Conservation (phyloP, 306 rosid genomes). For the Quercus agrifolia region DNA sequence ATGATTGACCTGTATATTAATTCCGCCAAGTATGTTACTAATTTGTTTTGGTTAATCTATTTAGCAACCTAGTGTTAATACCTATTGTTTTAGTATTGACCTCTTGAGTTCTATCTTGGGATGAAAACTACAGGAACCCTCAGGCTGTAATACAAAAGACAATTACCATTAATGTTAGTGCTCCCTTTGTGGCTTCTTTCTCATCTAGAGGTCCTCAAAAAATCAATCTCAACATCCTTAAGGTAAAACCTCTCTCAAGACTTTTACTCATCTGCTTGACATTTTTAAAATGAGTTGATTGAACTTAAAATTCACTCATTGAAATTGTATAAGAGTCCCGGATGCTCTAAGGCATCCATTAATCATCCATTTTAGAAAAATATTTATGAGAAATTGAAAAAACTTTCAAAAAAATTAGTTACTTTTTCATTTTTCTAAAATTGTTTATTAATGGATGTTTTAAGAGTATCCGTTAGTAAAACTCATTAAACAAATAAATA, state of each 20-base stretch:
- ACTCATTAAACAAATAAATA: too few relatives aligned
- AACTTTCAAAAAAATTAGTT: too few relatives aligned
- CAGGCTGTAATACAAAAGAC: constrained; percentile 56
- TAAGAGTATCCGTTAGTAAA: too few relatives aligned
- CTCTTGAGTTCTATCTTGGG: not conserved
- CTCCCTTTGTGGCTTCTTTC: constrained; percentile 71
- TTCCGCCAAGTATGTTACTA: constrained; percentile 54
- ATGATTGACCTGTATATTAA: constrained; percentile 56
- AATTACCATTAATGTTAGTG: constrained; percentile 17
- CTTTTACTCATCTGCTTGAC: too few relatives aligned
- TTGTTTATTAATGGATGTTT: too few relatives aligned
- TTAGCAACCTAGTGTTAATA: not conserved
- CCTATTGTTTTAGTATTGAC: not conserved
- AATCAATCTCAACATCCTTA: constrained; percentile 50
- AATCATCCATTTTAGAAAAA: too few relatives aligned
- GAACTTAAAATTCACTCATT: too few relatives aligned
- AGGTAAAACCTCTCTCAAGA: constrained; percentile 33
- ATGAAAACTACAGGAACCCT: constrained; percentile 44
- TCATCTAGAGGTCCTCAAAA: constrained; percentile 78
- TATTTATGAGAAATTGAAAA: too few relatives aligned
- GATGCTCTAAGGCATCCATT: too few relatives aligned
- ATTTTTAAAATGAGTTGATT: too few relatives aligned
- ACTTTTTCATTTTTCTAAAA: too few relatives aligned
- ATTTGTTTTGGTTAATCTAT: not conserved
- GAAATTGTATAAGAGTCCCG: too few relatives aligned